Base-by-base conservation (phyloP, 2,329 filamentous ascomycete species). In the Sporothrix schenckii region DNA sequence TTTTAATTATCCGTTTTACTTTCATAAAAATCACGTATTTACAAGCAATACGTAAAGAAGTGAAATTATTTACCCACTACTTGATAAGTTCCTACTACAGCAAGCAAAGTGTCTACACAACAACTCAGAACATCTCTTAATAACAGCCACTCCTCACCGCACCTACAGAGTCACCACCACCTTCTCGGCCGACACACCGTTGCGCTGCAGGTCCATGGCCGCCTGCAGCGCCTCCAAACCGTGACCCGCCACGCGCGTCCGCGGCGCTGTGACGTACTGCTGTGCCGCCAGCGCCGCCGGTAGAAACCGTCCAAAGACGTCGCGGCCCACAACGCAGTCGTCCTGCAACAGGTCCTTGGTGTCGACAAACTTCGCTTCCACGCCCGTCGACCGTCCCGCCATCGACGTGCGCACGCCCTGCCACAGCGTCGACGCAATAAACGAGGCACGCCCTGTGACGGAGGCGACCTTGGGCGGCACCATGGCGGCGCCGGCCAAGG, bases 121-220 rank as follows among this genome's bases (percentile, higher is more conserved):
- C 41, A 44, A 14, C 4, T 13, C 41, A 44, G 41, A 13, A 44
- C 3, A 49, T 49, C 13, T 49, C 5, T 16, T 1, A 34, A 5
- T 16, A 16, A 16, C 44, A 49, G 13, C 44, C 14, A 9, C 1
- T n/a, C 16, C 47, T n/a, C 19, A 4, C 34, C 16, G 5, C 10
- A 3, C 56, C n/a, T 49, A 53, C 63, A 66, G n/a, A 6, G 68
- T 56, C 13, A 82, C 76, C 14, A 82, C 79, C 50, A 82, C 67
- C 72, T 82, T 82, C 67, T 77, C 76, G 0, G 77, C 80, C 68
- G 80, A 81, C 3, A 82, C 77, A 4, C 77, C 77, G 11, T 75
- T 75, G 41, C 74, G 76, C 5, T 74, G 76, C 58, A 73, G 72
- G 52, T 79, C 76, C 13, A 79, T 58, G 3, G 76, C 78, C 13